Evolutionary conservation across 1,284 basidiomycete species (phyloP).

Genomic region (Pseudozyma tsukubaensis): DNA sequence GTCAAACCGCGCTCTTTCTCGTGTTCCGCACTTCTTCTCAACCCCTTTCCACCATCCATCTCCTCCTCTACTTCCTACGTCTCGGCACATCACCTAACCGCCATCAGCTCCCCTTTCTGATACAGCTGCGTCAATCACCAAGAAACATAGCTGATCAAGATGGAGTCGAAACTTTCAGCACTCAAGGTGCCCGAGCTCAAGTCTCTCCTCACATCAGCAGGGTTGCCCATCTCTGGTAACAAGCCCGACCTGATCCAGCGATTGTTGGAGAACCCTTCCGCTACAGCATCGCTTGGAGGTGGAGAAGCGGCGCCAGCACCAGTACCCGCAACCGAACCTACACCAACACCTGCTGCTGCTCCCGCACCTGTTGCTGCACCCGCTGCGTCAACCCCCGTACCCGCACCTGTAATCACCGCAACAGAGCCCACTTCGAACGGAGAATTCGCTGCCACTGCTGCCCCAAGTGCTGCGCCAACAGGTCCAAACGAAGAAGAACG

Average conservation of each 20-base stretch:
- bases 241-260: conserved; percentile 64
- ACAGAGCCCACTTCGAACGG: conserved; percentile 1
- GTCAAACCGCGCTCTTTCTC: neutral
- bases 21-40: neutral
- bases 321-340: conserved; percentile 8
- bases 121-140: neutral
- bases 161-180: conserved; percentile 61
- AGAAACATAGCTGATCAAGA: conserved; percentile 1
- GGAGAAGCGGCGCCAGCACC: neutral
- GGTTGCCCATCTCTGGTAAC: conserved; percentile 55
- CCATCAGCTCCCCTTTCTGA: too few species aligned
- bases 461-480: neutral
- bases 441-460: conserved; percentile 1
- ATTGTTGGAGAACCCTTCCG: conserved; percentile 61
- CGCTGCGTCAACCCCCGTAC: conserved; percentile 3
- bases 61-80: neutral
- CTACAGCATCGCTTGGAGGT: conserved; percentile 36
- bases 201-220: conserved; percentile 49
- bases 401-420: conserved; percentile 9
- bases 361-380: conserved; percentile 13
- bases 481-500: conserved; percentile 30
- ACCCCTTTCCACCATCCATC: neutral
- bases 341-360: conserved; percentile 5
- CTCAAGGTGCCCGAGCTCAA: conserved; percentile 65
- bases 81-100: neutral